phyloP scores from a whole-genome alignment of 768 basidiomycete genomes.

The Boletus subparvulus region DNA sequence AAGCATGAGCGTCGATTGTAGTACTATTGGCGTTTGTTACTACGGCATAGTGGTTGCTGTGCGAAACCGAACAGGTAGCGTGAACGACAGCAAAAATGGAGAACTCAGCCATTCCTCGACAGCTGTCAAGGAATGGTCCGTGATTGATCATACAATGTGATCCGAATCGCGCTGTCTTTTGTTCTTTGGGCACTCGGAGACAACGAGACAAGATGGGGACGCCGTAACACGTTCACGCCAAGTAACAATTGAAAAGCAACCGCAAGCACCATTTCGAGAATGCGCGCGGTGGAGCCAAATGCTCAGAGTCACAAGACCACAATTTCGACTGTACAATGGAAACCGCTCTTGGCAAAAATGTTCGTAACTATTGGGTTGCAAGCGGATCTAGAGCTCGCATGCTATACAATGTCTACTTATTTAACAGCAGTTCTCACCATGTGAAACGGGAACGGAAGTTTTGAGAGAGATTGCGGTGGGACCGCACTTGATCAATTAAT shows the following conservation, averaged over 20 bases:
- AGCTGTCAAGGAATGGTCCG: constrained; percentile 8
- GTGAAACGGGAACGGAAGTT: too few species aligned
- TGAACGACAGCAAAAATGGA: constrained; percentile 22
- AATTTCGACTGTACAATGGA: not conserved
- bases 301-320: too few species aligned
- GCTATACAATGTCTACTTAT: not conserved
- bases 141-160: not conserved
- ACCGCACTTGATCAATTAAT: too few species aligned
- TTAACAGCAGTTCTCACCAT: too few species aligned
- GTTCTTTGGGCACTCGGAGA: constrained; percentile 7
- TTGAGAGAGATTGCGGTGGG: not conserved
- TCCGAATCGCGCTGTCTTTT: constrained; percentile 6
- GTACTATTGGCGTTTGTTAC: not conserved
- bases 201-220: constrained; percentile 3
- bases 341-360: not conserved
- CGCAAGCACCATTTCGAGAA: not conserved
- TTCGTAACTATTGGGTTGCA: not conserved
- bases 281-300: too few species aligned
- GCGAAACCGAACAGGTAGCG: constrained; percentile 8
- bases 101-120: constrained; percentile 16
- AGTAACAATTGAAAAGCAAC: not conserved
- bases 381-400: not conserved
- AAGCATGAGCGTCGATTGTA: constrained; percentile 2
- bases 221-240: not conserved
- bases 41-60: constrained; percentile 5